Base-by-base conservation (phyloP, 2,329 filamentous ascomycete species). In the Taxawa tesnikishii region DNA sequence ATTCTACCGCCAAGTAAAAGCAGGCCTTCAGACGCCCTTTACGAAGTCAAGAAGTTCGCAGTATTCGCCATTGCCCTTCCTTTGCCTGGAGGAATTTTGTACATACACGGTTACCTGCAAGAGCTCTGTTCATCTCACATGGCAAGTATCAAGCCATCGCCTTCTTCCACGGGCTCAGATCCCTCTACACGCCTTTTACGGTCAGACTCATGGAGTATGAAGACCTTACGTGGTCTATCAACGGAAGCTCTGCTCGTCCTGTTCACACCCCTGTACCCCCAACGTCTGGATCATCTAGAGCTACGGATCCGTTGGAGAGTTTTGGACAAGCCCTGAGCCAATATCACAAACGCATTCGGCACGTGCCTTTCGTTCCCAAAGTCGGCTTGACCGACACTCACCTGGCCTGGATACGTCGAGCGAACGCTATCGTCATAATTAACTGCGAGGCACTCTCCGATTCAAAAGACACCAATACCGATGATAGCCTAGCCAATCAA, bases 281-380 rank as follows among this genome's bases (percentile, higher is more conserved):
- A 23, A 8, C 19, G n/a, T 23, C 19, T n/a, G 19, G 19, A 41
- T 44, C 57, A 27, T 46, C 54, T 27, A 59, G 62, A 38, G 54
- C 53, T 27, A 63, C 56, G 44, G 81, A 87, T 48, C 81, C 80
- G 0, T 85, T 85, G 47, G 79, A 85, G 51, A 66, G 70, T 10
- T 60, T 87, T 12, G 81, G 80, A 13, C 66, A 68, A 39, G 68
- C 73, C 27, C 53, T 87, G 29, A 70, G 73, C 29, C 60, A 56
- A 29, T 63, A 68, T 42, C 75, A 80, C 46, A 57, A 65, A 3
- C 65, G 64, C 51, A 63, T 85, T 38, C 71, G 76, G 13, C 81
- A 85, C 49, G 71, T 83, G 26, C 79, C 81, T 5, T 87, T 83
- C 46, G 71, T 74, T 4, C 68, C 73, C 28, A 63, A 65, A 32